Percentiles rank a stretch among this genome's conserved stretches.
Evolutionary conservation across 164 flowering plant species (phyloP).

Genomic region (Macadamia integrifolia): DNA sequence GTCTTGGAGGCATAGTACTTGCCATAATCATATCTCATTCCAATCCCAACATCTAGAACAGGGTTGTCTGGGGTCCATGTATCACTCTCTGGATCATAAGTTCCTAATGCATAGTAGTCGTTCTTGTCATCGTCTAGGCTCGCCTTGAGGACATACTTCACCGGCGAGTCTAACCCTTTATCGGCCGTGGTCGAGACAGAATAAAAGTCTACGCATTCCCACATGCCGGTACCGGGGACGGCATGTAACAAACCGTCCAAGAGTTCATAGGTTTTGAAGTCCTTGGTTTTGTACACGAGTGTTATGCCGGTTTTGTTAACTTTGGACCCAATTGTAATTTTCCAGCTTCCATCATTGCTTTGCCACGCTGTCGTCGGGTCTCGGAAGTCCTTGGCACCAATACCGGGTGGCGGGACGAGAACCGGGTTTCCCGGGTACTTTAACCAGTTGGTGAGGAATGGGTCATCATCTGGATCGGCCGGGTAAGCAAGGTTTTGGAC

Average conservation of each 20-base stretch:
- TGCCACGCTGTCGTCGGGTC: constrained; percentile 85
- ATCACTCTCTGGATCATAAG: constrained; percentile 32
- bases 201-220: constrained; percentile 93
- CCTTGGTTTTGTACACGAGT: constrained; percentile 56
- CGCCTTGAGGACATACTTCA: constrained; percentile 72
- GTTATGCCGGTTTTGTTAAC: constrained; percentile 52
- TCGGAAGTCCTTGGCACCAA: constrained; percentile 51
- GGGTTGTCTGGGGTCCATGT: constrained; percentile 68
- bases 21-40: constrained; percentile 65
- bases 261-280: constrained; percentile 46
- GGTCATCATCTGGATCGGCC: constrained; percentile 51
- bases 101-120: constrained; percentile 79
- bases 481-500: constrained; percentile 75
- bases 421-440: constrained; percentile 71
- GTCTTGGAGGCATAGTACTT: constrained; percentile 79
- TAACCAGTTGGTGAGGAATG: constrained; percentile 71
- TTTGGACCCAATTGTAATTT: constrained; percentile 60
- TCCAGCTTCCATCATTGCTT: constrained; percentile 53
- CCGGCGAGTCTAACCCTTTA: constrained; percentile 63
- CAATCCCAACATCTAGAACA: constrained; percentile 61
- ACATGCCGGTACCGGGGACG: constrained; percentile 76
- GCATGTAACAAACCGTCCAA: constrained; percentile 42
- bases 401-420: constrained; percentile 61
- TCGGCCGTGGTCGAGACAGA: constrained; percentile 43
- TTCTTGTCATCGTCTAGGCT: constrained; percentile 63